A percentile compares a stretch with the other conserved stretches of the same genome.
Evolutionary conservation across 208 protist species (phyloP).

Genomic region (Acanthamoeba royreba): DNA sequence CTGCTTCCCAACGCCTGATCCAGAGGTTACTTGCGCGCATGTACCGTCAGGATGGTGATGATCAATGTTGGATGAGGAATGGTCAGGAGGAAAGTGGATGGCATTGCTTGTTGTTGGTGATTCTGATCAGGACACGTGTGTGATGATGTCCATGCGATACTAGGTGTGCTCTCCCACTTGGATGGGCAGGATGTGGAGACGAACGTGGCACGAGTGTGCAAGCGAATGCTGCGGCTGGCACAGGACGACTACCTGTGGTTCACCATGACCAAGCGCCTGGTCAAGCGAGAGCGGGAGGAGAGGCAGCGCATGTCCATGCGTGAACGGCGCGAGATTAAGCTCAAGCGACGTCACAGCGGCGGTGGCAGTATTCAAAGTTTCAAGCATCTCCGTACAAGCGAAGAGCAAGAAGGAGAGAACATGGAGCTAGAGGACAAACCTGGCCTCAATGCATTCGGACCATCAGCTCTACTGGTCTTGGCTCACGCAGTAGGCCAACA

Average conservation of each 20-base stretch:
- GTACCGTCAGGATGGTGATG: background rate
- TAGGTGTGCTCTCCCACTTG: background rate
- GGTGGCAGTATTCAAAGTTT: background rate
- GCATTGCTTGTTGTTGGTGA: too few species aligned
- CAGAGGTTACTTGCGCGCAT: background rate
- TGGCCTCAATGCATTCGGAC: background rate
- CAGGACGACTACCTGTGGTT: slow-evolving; percentile 31
- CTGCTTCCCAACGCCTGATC: background rate
- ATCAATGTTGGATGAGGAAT: too few species aligned
- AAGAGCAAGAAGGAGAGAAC: background rate
- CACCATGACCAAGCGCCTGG: background rate
- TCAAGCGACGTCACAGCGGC: background rate
- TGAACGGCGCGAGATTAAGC: background rate
- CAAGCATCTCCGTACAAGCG: background rate
- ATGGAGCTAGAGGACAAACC: background rate
- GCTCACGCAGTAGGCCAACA: background rate
- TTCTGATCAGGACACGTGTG: background rate
- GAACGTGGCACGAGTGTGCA: background rate
- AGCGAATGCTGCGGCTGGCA: background rate
- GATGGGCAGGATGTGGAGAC: background rate
- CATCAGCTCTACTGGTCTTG: too few species aligned
- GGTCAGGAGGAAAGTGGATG: too few species aligned
- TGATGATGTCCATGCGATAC: background rate
- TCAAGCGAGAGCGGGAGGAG: background rate
- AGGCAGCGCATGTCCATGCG: background rate